Evolutionary conservation across 345 rosid genomes (phyloP), one percentile per base, ranked within the genome.

Genomic region (Odontarrhena argentea): DNA sequence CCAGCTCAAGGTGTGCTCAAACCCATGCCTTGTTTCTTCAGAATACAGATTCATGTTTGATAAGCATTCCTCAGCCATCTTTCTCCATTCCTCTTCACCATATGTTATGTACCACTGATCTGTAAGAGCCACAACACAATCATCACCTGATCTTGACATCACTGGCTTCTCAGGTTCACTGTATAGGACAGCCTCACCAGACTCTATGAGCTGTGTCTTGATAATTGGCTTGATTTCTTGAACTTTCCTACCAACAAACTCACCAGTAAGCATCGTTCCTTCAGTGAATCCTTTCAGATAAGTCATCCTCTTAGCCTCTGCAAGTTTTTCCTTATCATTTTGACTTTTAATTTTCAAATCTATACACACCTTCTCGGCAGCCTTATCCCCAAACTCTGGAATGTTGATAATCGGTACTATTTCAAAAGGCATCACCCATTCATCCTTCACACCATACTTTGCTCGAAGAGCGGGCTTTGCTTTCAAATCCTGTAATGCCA

Each of bases 31-130:
- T 25, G 91, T 85, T 85, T 93, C 97, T 28, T 93, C 96, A 46
- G 85, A 80, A 76, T 77, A 93, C 38, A 88, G 79, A 79, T 88
- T 88, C 96, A 90, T 93, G 47, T 51, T 79, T 35, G 87, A 74
- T 28, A 93, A 79, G 78, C 98, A 90, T 30, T 93, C 96, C 73
- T 86, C 92, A 6, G 94, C 84, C 61, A 86, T 32, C 55, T 76
- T 72, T 77, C 75, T 80, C 98, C 98, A 93, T 65, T 86, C 96
- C 68, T 79, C 18, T 71, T 90, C 98, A 18, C 97, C 97, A 49
- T 93, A 93, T 0, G 83, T 90, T 70, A 93, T 77, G 78, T 90
- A 93, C 98, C 98, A 93, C 75, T 93, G 98, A 67, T 93, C 98
- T 7, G 98, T 93, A 46, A 90, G 93, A 62, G 98, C 98, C 60